Base-by-base conservation (phyloP, 176 grass and related monocot genomes). In the Puccinellia tenuiflora region DNA sequence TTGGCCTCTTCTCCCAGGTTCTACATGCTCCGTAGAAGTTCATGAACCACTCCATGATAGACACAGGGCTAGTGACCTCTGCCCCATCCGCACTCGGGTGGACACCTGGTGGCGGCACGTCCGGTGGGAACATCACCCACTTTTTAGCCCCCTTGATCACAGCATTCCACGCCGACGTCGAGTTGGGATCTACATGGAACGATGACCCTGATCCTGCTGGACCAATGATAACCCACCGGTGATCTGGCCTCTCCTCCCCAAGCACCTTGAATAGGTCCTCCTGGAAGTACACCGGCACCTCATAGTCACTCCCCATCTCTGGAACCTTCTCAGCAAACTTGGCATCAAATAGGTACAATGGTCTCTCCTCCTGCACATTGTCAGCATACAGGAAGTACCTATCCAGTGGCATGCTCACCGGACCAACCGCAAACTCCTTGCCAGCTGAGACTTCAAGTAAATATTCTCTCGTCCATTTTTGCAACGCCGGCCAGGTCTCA, bases 1-100 rank as follows among this genome's bases (percentile, higher is more conserved):
- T 68, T 1, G 91, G 91, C 68, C 87, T 99, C 87, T 85, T 96
- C 64, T 93, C 87, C 96, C 91, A 93, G 2, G 81, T 79, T 75
- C 77, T 92, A 73, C 96, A 99, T 9, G 87, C 83, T 7, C 61
- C 85, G 40, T 96, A 96, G 76, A 99, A 99, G 81, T 99, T 96
- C 96, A 99, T 99, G 81, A 99, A 99, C 93, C 96, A 99, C 57
- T 99, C 96, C 91, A 99, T 99, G 77, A 96, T 94, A 55, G 92
- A 93, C 15, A 96, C 93, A n/a, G 96, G 91, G 38, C 91, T 92
- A 13, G 96, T 94, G 65, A 99, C 93, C 77, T 99, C 91, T 61
- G 96, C 91, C 5, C 96, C 96, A 42, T 99, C 91, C 0, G 83
- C 68, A 7, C 96, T 96, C 2, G 93, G 89, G 73, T 96, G 91